phyloP scores from a whole-genome alignment of 116 monocot genomes.

The Thalassia testudinum region DNA sequence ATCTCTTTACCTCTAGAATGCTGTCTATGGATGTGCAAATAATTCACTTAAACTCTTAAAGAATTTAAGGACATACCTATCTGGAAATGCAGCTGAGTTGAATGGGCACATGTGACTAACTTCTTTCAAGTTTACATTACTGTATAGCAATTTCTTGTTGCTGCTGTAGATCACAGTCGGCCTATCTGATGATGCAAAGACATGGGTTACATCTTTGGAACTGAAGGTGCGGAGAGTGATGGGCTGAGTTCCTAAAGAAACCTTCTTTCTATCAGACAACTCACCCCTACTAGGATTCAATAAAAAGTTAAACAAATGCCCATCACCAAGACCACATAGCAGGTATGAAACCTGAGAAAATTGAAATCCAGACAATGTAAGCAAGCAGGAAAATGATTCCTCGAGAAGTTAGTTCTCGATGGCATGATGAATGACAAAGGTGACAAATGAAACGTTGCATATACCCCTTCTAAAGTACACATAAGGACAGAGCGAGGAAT shows the following conservation, averaged over 20 bases:
- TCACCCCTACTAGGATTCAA: conserved; percentile 50
- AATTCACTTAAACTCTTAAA: not conserved
- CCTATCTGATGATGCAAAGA: conserved; percentile 97
- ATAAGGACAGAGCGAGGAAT: conserved; percentile 94
- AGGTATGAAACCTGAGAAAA: conserved; percentile 63
- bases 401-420: not conserved
- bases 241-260: conserved; percentile 92
- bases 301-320: conserved; percentile 81
- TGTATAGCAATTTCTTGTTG: conserved; percentile 97
- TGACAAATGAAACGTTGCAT: conserved; percentile 3
- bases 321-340: conserved; percentile 97
- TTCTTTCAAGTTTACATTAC: conserved; percentile 98
- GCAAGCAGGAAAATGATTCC: not conserved
- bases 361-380: not conserved
- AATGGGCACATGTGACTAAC: conserved; percentile 99
- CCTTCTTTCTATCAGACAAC: conserved; percentile 81
- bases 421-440: not conserved
- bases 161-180: conserved; percentile 98
- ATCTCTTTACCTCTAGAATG: too few relatives aligned
- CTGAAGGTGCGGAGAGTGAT: conserved; percentile 89
- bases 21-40: too few relatives aligned
- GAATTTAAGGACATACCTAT: conserved; percentile 36
- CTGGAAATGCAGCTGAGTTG: conserved; percentile 95
- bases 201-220: conserved; percentile 84
- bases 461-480: conserved; percentile 92